Base-by-base conservation (phyloP, 108 stramenopile genomes). In the Nitzschia palea region DNA sequence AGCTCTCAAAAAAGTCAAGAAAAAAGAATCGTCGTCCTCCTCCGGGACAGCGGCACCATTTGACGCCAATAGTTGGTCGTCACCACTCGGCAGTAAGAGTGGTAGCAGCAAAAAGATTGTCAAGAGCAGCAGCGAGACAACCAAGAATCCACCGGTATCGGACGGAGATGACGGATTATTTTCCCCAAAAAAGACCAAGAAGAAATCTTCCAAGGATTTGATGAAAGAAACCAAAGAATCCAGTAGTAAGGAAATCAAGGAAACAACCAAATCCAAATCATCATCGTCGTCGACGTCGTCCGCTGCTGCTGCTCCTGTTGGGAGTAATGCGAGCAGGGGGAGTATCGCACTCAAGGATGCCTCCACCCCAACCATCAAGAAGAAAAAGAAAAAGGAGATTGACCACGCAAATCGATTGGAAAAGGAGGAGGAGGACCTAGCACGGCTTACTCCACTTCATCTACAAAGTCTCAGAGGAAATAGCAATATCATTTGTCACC, bases 131-230 rank as follows among this genome's bases (percentile, higher is more conserved):
- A 18, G 15, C 47, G 47, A 18, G 47, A n/a, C n/a, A n/a, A n/a
- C n/a, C n/a, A n/a, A n/a, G n/a, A n/a, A n/a, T 18, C 47, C 15
- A 20, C 8, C 4, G 17, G 18, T 20, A 5, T 20, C 22, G 47
- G n/a, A 48, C 22, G 17, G 22, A 48, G 47, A 18, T 12, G 47
- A 20, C 47, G 8, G 4, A 4, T 48, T 48, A 48, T 48, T 48
- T 48, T 48, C 47, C 22, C 47, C 47, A 20, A 48, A 10, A 18
- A 48, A 48, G n/a, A 48, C n/a, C 47, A 48, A 48, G 47, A 48
- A 48, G n/a, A 48, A 48, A 20, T 48, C 47, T n/a, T n/a, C n/a
- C n/a, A n/a, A n/a, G n/a, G n/a, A n/a, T n/a, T n/a, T n/a, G n/a
- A n/a, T n/a, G n/a, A n/a, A n/a, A n/a, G n/a, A n/a, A n/a, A n/a